These are phyloP conservation scores for Recurvomyces mirabilis DNA, from an alignment of 495 filamentous ascomycete species.

Conservation along the genomic window DNA sequence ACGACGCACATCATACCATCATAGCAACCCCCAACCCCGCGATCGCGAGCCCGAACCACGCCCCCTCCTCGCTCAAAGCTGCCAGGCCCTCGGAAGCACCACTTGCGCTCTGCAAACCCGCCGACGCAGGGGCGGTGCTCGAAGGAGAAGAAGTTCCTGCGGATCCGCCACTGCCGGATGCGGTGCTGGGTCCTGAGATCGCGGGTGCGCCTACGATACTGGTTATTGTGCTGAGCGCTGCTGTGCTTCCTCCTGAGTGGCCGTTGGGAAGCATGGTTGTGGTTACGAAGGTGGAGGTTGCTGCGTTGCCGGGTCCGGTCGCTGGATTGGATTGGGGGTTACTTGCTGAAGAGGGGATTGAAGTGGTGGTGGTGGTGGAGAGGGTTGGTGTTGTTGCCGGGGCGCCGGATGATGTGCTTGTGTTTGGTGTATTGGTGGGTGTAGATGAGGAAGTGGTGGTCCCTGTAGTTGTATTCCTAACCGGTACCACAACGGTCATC, in stretches of 20 bases:
- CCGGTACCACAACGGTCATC: too few species aligned
- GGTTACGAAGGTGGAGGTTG: not conserved
- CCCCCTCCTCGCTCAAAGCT: not conserved
- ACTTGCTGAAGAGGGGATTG: not conserved
- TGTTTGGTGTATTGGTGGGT: not conserved
- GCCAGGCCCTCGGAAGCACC: not conserved
- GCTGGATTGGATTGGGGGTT: not conserved
- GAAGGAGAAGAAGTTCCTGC: not conserved
- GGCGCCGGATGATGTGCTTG: not conserved
- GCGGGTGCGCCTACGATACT: not conserved
- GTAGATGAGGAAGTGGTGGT: not conserved
- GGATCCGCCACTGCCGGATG: not conserved
- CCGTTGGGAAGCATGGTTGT: not conserved
- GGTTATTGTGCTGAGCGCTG: not conserved
- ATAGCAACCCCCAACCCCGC: slow-evolving; percentile 4
- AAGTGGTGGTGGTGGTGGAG: not conserved
- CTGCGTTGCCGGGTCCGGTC: not conserved
- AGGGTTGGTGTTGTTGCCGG: not conserved
- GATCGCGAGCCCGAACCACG: slow-evolving; percentile 6
- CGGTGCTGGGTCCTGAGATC: not conserved
- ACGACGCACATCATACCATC: not conserved
- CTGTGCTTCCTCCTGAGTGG: not conserved
- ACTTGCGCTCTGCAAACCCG: not conserved
- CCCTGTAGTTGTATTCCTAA: too few species aligned
- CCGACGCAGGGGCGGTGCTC: not conserved